phyloP scores from a whole-genome alignment of 225 moss, liverwort and hornwort species.

The Pseudisothecium myosuroides region DNA sequence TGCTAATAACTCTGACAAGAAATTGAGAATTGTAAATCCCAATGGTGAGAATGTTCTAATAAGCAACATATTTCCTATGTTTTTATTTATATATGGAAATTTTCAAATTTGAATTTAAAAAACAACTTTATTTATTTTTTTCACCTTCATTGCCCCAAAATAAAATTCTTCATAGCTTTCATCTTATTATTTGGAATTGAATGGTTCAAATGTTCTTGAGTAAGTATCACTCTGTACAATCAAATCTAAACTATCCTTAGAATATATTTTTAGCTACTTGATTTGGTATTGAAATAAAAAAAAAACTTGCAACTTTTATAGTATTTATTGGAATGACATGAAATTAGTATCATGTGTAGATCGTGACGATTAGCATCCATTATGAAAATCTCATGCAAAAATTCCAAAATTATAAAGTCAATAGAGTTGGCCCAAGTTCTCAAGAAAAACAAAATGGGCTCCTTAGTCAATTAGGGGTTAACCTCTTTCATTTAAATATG shows the following conservation, averaged over 20 bases:
- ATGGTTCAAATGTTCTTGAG: background rate
- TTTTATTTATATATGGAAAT: background rate
- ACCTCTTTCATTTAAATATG: background rate
- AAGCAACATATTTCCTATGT: background rate
- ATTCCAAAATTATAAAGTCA: background rate
- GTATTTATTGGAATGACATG: background rate
- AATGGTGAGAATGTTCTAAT: background rate
- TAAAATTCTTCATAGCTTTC: background rate
- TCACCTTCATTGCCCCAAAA: background rate
- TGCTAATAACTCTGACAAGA: background rate
- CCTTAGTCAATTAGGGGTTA: background rate
- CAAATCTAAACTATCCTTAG: background rate
- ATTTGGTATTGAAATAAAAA: too few relatives aligned
- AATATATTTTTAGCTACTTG: background rate
- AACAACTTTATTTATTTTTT: background rate
- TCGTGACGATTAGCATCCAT: background rate
- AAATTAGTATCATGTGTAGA: background rate
- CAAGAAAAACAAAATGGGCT: background rate
- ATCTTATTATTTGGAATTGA: background rate
- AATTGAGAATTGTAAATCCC: background rate
- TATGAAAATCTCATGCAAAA: background rate
- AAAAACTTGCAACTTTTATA: background rate
- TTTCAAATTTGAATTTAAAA: background rate
- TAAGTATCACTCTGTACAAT: background rate
- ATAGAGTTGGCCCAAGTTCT: accelerated